Percentiles rank a stretch among this genome's conserved stretches.
Conservation (phyloP, 2,329 filamentous ascomycete genomes). For the Cercospora beticola region DNA sequence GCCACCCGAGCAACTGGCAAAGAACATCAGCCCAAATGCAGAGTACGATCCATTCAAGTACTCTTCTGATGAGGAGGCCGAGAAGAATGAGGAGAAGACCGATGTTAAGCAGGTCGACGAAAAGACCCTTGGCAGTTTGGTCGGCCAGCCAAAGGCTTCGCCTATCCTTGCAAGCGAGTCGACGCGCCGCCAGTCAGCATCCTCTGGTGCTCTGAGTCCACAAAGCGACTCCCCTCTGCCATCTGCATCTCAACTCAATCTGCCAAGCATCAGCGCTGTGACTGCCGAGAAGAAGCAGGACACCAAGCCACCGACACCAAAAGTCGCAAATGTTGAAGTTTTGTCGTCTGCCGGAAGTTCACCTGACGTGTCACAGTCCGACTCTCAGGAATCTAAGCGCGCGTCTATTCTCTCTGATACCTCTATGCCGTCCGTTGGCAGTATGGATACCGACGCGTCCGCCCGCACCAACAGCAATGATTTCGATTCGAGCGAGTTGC, state of each 20-base stretch:
- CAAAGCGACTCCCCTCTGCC: slow-evolving; percentile 3
- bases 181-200: not conserved
- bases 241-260: slow-evolving; percentile 8
- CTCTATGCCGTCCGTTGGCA: not conserved
- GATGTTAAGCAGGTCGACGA: slow-evolving; percentile 3
- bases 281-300: slow-evolving; percentile 1
- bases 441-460: not conserved
- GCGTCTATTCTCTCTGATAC: slow-evolving; percentile 4
- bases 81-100: not conserved
- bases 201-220: not conserved
- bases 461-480: slow-evolving; percentile 8
- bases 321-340: slow-evolving; percentile 8
- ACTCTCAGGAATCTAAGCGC: slow-evolving; percentile 1
- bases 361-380: not conserved
- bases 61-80: not conserved
- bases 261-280: slow-evolving; percentile 10
- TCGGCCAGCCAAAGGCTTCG: slow-evolving; percentile 1
- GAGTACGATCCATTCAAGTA: slow-evolving; percentile 12
- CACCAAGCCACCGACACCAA: slow-evolving; percentile 1
- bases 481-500: not conserved
- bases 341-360: not conserved
- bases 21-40: not conserved
- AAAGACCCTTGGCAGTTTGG: slow-evolving; percentile 5
- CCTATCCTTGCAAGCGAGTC: not conserved
- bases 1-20: not conserved